phyloP scores from a whole-genome alignment of 1,284 basidiomycete genomes.

The Acaromyces ingoldii region DNA sequence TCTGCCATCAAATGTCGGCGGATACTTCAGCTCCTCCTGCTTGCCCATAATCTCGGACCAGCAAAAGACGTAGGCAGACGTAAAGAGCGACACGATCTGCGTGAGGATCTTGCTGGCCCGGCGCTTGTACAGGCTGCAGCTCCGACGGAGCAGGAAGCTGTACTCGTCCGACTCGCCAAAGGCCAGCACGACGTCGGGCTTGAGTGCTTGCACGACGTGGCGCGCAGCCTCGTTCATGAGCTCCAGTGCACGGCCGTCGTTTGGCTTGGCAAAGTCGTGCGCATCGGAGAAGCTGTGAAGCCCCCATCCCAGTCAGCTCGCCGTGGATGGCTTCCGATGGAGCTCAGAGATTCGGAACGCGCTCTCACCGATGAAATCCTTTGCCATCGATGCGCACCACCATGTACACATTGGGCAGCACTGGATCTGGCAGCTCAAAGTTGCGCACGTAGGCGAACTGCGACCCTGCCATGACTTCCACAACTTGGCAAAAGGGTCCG shows the following conservation, averaged over 20 bases:
- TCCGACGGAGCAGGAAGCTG: slow-evolving; percentile 80
- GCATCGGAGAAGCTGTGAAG: slow-evolving; percentile 69
- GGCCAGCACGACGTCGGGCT: slow-evolving; percentile 54
- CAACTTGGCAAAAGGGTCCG: background rate
- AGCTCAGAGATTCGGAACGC: no score
- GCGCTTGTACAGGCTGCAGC: slow-evolving; percentile 73
- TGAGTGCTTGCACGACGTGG: slow-evolving; percentile 62
- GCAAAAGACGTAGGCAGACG: slow-evolving; percentile 80
- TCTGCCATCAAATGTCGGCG: slow-evolving; percentile 84
- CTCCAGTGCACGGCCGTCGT: slow-evolving; percentile 76
- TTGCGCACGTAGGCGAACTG: slow-evolving; percentile 83
- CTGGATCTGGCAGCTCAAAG: slow-evolving; percentile 81
- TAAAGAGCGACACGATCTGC: slow-evolving; percentile 83
- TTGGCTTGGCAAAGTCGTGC: slow-evolving; percentile 82
- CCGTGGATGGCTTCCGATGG: no score
- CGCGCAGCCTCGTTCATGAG: slow-evolving; percentile 90
- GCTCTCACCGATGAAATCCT: slow-evolving; percentile 78
- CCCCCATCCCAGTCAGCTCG: no score
- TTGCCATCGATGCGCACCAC: slow-evolving; percentile 87
- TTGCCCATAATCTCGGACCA: no score
- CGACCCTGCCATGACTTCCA: slow-evolving; percentile 72
- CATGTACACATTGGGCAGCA: slow-evolving; percentile 78
- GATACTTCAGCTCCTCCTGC: slow-evolving; percentile 62
- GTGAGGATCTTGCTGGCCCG: slow-evolving; percentile 82
- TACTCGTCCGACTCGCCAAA: slow-evolving; percentile 98